These are phyloP conservation scores for Pythium myriotylum DNA, from an alignment of 352 stramenopile species.

Conservation along the genomic window DNA sequence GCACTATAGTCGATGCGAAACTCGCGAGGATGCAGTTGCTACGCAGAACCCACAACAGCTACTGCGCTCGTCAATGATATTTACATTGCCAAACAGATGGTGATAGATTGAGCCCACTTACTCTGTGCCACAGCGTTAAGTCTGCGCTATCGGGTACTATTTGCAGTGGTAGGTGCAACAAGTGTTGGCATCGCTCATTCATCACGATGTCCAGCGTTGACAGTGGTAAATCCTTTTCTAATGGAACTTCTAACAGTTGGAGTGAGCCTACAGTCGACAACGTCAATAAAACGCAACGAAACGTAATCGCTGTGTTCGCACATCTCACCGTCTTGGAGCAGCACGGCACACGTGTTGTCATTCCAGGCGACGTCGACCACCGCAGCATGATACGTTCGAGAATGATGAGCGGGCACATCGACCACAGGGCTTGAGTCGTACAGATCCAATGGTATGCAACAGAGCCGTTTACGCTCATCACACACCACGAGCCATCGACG, in stretches of 20 bases:
- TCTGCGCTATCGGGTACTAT: not conserved
- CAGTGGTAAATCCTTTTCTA: not conserved
- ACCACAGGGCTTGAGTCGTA: not conserved
- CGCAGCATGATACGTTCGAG: not conserved
- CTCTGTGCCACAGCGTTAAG: not conserved
- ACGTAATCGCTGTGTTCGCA: not conserved
- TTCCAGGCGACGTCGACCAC: slow-evolving; percentile 18
- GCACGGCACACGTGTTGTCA: slow-evolving; percentile 3
- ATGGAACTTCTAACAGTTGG: slow-evolving; percentile 5
- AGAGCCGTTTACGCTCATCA: not conserved
- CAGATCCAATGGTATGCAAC: slow-evolving; percentile 1
- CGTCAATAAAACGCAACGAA: not conserved
- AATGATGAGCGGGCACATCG: not conserved
- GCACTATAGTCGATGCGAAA: too few species aligned
- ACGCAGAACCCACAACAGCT: too few species aligned
- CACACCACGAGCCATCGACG: slow-evolving; percentile 1
- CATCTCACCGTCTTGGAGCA: slow-evolving; percentile 17
- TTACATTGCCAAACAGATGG: too few species aligned
- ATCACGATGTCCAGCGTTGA: not conserved
- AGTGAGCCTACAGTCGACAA: slow-evolving; percentile 4
- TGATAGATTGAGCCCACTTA: not conserved
- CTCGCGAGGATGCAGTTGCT: too few species aligned
- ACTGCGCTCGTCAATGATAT: too few species aligned
- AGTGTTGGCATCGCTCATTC: not conserved
- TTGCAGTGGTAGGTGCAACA: not conserved